Conservation (phyloP, 1,139 yeast species). For the Suhomyces ambrosiae region DNA sequence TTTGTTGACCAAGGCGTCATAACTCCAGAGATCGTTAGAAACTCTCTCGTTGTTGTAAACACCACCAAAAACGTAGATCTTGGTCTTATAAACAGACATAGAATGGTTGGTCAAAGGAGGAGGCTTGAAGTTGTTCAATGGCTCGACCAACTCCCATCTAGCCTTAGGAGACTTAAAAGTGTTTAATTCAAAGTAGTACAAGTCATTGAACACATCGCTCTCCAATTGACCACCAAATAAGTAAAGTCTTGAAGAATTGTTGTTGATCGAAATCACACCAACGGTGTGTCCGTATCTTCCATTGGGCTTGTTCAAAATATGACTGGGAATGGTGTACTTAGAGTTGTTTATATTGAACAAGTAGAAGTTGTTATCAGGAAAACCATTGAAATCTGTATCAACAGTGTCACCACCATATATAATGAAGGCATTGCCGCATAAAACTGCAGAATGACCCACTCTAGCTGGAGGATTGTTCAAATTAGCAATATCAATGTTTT, state of each 20-base stretch:
- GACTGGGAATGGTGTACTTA: constrained; percentile 89
- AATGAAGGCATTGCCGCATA: constrained; percentile 93
- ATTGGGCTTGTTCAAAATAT: constrained; percentile 78
- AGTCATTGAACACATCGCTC: constrained; percentile 80
- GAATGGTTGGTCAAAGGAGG: constrained; percentile 94
- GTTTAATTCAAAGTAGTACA: constrained; percentile 84
- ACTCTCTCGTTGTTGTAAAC: constrained; percentile 81
- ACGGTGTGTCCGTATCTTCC: constrained; percentile 95
- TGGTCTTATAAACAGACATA: constrained; percentile 77
- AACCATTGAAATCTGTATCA: constrained; percentile 75
- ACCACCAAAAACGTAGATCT: constrained; percentile 86
- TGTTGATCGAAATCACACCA: constrained; percentile 59
- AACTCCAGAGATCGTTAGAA: constrained; percentile 79
- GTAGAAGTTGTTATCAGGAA: constrained; percentile 86
- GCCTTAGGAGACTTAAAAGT: constrained; percentile 85
- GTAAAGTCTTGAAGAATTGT: constrained; percentile 71
- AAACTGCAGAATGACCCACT: constrained; percentile 91
- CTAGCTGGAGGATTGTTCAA: constrained; percentile 84
- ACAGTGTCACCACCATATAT: constrained; percentile 97
- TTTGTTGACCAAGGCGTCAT: constrained; percentile 64
- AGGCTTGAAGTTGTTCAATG: constrained; percentile 59
- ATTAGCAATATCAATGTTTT: constrained; percentile 58
- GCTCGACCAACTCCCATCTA: constrained; percentile 75
- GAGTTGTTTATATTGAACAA: constrained; percentile 86
- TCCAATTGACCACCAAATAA: constrained; percentile 96